Evolutionary conservation across 805 yeast species (phyloP).

Genomic region (Ogataea nitratoaversa): DNA sequence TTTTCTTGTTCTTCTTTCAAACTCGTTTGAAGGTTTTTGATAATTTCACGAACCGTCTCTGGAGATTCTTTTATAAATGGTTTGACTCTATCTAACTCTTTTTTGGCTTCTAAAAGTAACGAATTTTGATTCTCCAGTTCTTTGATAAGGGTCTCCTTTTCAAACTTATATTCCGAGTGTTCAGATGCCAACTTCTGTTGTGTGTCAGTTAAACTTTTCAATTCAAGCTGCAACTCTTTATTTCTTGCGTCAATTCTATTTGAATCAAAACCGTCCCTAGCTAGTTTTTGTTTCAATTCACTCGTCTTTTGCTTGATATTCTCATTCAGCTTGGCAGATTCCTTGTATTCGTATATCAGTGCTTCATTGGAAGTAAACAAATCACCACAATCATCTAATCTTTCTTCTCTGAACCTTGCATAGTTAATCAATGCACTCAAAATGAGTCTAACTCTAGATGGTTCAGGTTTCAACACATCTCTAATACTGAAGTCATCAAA

Average conservation of each 20-base stretch:
- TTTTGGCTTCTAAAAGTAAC: constrained; percentile 50
- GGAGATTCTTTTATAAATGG: constrained; percentile 61
- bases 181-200: constrained; percentile 63
- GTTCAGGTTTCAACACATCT: constrained; percentile 79
- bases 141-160: constrained; percentile 54
- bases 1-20: constrained; percentile 37
- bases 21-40: constrained; percentile 46
- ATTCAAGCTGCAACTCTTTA: constrained; percentile 53
- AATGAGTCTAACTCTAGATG: constrained; percentile 55
- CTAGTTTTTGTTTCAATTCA: constrained; percentile 14
- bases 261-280: constrained; percentile 30
- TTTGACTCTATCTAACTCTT: constrained; percentile 55
- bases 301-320: constrained; percentile 30
- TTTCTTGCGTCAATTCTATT: constrained; percentile 47
- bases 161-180: constrained; percentile 58
- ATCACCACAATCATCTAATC: constrained; percentile 64
- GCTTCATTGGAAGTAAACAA: constrained; percentile 52
- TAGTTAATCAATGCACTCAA: constrained; percentile 82
- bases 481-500: constrained; percentile 69
- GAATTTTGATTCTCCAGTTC: constrained; percentile 60
- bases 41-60: constrained; percentile 46
- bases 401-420: constrained; percentile 79
- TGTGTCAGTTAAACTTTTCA: constrained; percentile 52
- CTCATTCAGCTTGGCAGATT: constrained; percentile 38
- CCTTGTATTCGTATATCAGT: constrained; percentile 41